These are phyloP conservation scores for Haplosporangium sp. DNA, from an alignment of 371 early-diverging fungal species.

Conservation along the genomic window DNA sequence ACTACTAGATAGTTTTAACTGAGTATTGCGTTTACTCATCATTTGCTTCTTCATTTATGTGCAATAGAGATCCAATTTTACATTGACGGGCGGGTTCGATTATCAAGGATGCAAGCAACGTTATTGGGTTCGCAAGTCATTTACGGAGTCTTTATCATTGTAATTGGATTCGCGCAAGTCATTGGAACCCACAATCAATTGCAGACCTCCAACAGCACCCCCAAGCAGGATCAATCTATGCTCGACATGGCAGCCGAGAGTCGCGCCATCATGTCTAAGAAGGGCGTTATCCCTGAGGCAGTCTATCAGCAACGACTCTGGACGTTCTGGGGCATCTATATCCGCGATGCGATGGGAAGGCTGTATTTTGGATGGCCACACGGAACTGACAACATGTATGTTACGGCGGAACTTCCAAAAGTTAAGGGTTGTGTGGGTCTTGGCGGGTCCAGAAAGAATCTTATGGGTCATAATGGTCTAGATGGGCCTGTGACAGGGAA, in stretches of 20 bases:
- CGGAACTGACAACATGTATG: conserved; percentile 21
- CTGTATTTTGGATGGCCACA: conserved; percentile 51
- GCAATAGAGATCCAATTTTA: conserved; percentile 28
- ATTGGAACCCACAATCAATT: conserved; percentile 22
- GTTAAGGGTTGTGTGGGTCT: conserved; percentile 38
- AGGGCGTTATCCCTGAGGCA: conserved; percentile 36
- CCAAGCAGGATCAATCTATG: conserved; percentile 5
- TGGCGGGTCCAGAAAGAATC: conserved; percentile 24
- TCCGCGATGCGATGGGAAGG: conserved; percentile 35
- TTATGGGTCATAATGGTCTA: conserved; percentile 4
- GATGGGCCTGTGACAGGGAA: conserved; percentile 20
- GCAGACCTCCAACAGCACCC: neutral
- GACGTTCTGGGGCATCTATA: conserved; percentile 39
- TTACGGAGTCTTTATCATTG: conserved; percentile 32
- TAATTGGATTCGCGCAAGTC: conserved; percentile 16
- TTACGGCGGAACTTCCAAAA: conserved; percentile 32
- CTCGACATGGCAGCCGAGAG: conserved; percentile 21
- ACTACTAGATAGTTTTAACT: too few species aligned
- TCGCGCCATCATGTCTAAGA: conserved; percentile 16
- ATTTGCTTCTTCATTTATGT: neutral
- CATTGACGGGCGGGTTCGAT: conserved; percentile 25
- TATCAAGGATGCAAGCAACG: conserved; percentile 26
- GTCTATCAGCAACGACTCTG: conserved; percentile 44
- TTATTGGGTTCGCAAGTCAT: conserved; percentile 35
- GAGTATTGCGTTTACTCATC: too few species aligned